Evolutionary conservation across 768 basidiomycete species (phyloP), one percentile per base, ranked within the genome.

Genomic region (Suillus hirtellus): DNA sequence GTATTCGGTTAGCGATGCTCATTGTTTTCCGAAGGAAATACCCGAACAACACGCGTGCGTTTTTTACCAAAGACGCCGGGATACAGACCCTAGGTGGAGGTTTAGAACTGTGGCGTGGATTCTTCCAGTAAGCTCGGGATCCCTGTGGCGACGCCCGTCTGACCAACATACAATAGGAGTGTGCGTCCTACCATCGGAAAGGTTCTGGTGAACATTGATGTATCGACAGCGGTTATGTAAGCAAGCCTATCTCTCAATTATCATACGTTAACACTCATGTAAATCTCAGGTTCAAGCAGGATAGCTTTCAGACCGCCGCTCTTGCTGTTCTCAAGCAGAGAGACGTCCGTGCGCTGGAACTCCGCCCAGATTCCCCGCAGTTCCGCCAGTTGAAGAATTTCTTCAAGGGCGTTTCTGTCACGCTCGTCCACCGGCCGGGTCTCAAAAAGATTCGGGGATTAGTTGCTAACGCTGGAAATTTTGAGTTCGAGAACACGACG

Each of bases 161-260:
- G 66, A 43, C n/a, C 42, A 19, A 44, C 49, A 35, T 42, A 21
- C 21, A 19, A 21, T 46, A 84, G 83, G 64, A 82, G 80, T 52
- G 81, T 85, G 44, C 78, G 84, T 1, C 83, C 82, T 0, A 73
- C 78, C 1, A 62, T 75, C 0, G 76, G 74, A 1, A 63, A 73
- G 10, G 78, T 84, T 64, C 67, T 82, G 0, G 68, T 86, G 1
- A 84, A 80, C 15, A 71, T 86, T 1, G 84, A 86, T 59, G 82
- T 78, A 0, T 77, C 79, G 2, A 78, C 81, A 15, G 73, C 83
- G 0, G 75, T 78, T 0, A 69, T 86, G 83, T 84, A 75, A 65
- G 75, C 21, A 14, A 37, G 0, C 38, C 12, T 3, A 9, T 35
- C 21, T 35, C 21, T 11, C 1, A 9, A 46, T 14, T 10, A 1